A percentile compares a stretch with the other conserved stretches of the same genome.
These are phyloP conservation scores for Hypholoma fasciculare DNA, from an alignment of 768 basidiomycete species.

Conservation along the genomic window DNA sequence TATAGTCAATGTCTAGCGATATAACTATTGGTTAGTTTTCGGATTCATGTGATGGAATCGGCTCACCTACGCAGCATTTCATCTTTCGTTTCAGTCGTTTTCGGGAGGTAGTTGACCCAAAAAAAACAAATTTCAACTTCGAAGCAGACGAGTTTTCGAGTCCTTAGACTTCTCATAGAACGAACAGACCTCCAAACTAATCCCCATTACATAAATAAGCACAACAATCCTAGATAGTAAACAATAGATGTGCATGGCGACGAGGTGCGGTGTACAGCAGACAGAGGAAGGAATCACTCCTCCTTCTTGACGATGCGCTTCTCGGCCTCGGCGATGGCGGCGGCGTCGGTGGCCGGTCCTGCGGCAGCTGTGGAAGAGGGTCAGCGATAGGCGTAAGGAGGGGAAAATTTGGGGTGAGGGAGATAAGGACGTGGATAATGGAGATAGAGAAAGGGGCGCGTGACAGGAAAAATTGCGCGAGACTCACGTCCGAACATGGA, in stretches of 20 bases:
- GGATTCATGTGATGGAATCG: too few species aligned
- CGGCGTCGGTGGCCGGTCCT: slow-evolving; percentile 86
- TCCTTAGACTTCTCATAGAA: neutral
- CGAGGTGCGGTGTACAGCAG: neutral
- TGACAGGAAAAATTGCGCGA: neutral
- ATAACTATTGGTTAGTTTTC: too few species aligned
- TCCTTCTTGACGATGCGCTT: slow-evolving; percentile 82
- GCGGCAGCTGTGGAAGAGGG: slow-evolving; percentile 33
- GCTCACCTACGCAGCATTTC: too few species aligned
- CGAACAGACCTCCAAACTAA: neutral
- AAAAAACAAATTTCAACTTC: too few species aligned
- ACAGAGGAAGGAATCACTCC: slow-evolving; percentile 44
- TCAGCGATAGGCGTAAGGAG: neutral
- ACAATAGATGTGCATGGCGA: neutral
- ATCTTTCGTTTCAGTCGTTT: too few species aligned
- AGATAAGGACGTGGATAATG: neutral
- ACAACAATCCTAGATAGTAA: neutral
- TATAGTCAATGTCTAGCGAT: too few species aligned
- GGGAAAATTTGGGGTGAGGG: neutral
- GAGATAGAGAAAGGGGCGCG: neutral
- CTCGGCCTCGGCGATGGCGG: slow-evolving; percentile 85
- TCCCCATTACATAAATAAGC: neutral
- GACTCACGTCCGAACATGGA: slow-evolving; percentile 71
- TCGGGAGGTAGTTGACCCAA: too few species aligned
- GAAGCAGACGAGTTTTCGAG: too few species aligned